phyloP scores from a whole-genome alignment of 139 green algal genomes.

The Limnomonas spitsbergensis region DNA sequence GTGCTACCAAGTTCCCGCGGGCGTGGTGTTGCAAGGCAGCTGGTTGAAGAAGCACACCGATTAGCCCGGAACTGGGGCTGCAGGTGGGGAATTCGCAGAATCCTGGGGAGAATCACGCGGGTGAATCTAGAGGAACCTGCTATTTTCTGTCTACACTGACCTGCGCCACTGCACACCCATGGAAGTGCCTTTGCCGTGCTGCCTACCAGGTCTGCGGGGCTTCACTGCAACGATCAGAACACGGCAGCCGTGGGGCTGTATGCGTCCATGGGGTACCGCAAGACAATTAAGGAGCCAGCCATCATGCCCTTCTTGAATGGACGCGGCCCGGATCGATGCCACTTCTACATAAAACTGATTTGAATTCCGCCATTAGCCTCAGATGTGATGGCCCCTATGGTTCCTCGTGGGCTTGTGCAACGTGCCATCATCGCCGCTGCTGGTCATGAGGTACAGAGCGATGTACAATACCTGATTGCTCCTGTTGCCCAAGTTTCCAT shows the following conservation, averaged over 20 bases:
- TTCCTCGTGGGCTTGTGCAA: too few species aligned
- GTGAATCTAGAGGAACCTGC: too few species aligned
- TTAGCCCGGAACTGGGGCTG: conserved; percentile 1
- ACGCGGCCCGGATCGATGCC: neutral
- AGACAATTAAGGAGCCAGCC: neutral
- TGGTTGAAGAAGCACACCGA: conserved; percentile 28
- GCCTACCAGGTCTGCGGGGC: neutral
- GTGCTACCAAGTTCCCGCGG: conserved; percentile 19
- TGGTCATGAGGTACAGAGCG: too few species aligned
- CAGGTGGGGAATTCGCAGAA: neutral
- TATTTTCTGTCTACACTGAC: conserved; percentile 6
- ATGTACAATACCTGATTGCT: too few species aligned
- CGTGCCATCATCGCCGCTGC: too few species aligned
- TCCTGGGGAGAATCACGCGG: too few species aligned
- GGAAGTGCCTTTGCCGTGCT: too few species aligned
- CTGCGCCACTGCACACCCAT: too few species aligned
- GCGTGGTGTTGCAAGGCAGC: conserved; percentile 22
- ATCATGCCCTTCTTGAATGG: conserved; percentile 12
- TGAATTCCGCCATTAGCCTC: too few species aligned
- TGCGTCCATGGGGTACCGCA: neutral
- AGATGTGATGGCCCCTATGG: too few species aligned
- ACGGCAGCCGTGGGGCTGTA: neutral
- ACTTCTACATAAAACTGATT: conserved; percentile 6
- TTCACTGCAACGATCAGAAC: conserved; percentile 7
- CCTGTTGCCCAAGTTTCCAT: too few species aligned